A percentile compares a stretch with the other conserved stretches of the same genome.
These are phyloP conservation scores for Comarum palustre DNA, from an alignment of 306 rosid genomes.

Conservation along the genomic window DNA sequence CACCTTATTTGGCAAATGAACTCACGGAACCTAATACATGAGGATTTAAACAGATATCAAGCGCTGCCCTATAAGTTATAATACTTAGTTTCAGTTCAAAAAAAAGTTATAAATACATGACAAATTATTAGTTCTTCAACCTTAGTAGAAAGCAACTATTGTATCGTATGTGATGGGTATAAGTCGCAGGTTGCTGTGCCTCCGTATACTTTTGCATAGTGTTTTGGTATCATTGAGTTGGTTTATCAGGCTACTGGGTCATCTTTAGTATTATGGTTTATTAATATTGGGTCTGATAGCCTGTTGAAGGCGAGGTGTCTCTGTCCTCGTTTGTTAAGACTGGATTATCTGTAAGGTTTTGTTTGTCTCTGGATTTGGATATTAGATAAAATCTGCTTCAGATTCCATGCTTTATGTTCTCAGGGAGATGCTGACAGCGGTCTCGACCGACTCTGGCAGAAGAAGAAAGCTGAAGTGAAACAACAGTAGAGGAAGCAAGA, in stretches of 20 bases:
- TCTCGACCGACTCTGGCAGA: slow-evolving; percentile 55
- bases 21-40: background rate
- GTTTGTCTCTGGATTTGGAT: background rate
- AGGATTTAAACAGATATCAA: background rate
- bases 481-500: slow-evolving; percentile 34
- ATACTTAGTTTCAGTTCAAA: background rate
- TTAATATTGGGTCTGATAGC: background rate
- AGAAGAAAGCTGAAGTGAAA: slow-evolving; percentile 44
- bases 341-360: background rate
- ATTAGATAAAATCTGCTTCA: background rate
- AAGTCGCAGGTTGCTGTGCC: background rate
- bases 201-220: background rate
- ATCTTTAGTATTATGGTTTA: background rate
- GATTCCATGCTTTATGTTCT: background rate
- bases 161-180: background rate
- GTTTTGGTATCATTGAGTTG: background rate
- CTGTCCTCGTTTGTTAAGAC: background rate
- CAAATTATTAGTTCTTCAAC: background rate
- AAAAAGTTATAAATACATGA: background rate
- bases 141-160: background rate
- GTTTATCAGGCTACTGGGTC: background rate
- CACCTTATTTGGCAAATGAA: background rate
- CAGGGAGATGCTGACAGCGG: slow-evolving; percentile 66
- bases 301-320: background rate
- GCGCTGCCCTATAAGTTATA: background rate